Evolutionary conservation across 1,284 basidiomycete species (phyloP), one percentile per base, ranked within the genome.

Genomic region (Gomphus sp.): DNA sequence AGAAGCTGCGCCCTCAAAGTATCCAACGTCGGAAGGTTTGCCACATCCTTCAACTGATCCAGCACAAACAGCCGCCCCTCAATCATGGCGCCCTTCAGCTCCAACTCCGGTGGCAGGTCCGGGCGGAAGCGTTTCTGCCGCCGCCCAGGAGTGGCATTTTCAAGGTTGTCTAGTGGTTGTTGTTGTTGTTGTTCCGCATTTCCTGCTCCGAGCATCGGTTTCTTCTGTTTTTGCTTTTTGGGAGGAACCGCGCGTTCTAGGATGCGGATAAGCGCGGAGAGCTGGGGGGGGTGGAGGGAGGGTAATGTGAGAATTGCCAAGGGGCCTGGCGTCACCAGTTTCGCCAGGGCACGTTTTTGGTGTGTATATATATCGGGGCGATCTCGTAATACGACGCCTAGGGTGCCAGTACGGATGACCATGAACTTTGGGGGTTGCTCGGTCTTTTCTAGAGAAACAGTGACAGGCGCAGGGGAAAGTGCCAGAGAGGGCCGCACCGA

Each of bases 1-100:
- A 90, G 80, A 60, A 92, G 77, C 69, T 92, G 89, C 18, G 84
- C 82, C 55, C 84, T 73, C 64, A 91, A 70, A 7, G 82, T 85
- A 41, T 85, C 85, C 65, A 92, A 70, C 45, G 82, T 80, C 33
- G 89, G 89, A 59, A 91, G 68, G 64, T 79, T 80, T 36, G 87
- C 79, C 2, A 90, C 80, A 34, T 81, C 77, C 69, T 75, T 73
- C 61, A 91, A 73, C 11, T 76, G 78, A 8, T 76, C 71, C 18
- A 80, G 74, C 55, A 81, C 73, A 69, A 89, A 81, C 58, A 90
- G 78, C 64, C 78, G 74, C 33, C 87, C 85, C 66, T 91, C 89
- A 60, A 91, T 79, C 60, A 91, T 71, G 45, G 86, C 89, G 18
- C 89, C 89, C 60, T 88, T 75, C n/a, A 91, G 70, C 65, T 73